Evolutionary conservation across 495 filamentous ascomycete species (phyloP), one percentile per base, ranked within the genome.

Genomic region (Xanthoparmelia taractica): DNA sequence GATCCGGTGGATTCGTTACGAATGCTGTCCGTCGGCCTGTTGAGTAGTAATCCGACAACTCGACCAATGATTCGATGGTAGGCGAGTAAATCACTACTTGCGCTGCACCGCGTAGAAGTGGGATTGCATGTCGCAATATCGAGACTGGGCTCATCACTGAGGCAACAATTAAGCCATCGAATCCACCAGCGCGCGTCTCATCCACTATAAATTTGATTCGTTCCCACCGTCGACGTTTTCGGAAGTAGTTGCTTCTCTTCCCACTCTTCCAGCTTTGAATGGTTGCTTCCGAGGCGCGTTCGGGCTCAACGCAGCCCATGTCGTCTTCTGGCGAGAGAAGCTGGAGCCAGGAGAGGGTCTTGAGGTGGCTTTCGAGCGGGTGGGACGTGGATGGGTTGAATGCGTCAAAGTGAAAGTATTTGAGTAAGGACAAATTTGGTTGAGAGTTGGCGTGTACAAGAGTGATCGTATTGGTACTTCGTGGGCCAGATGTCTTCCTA

Each of bases 301-400:
- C 75, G 0, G 87, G 82, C 33, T 87, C 83, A 12, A 78, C 69
- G 69, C 92, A 92, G 15, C 87, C 84, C 8, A 79, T 79, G 73
- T 97, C 94, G 0, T 79, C 70, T 34, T 80, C 72, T 0, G 94
- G 94, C 47, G 87, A 79, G 25, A 96, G 73, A 23, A 98, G 81
- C 75, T 96, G 92, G 2, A 98, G 81, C 91, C 92, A 97, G 48
- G 89, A 91, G 45, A 96, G 76, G 0, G 85, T 84, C 71, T 91
- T 88, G 31, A 98, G 85, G 71, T 93, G 87, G 23, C 81, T 85
- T 74, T 85, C 79, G 7, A 98, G 83, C 0, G 94, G 94, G 61
- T 98, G 95, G 0, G 78, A 72, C 59, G 85, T 79, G 52, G 81
- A 76, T 4, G 90, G 87, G 55, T 80, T 80, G 62, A 84, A 84